Base-by-base conservation (phyloP, 78 protist genomes). In the Dictyostelium intermedium region DNA sequence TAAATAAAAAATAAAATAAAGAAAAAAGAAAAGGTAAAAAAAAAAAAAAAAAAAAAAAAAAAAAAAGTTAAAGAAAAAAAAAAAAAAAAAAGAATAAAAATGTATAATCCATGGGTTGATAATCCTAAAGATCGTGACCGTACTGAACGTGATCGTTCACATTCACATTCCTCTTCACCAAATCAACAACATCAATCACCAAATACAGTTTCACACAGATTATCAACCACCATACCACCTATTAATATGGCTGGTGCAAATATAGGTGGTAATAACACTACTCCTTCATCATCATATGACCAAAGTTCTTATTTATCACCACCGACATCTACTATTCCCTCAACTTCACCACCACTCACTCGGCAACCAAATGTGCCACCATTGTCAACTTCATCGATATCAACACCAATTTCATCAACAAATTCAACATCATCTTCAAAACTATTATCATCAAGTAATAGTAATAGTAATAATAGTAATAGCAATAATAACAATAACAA, bases 341-440 rank as follows among this genome's bases (percentile, higher is more conserved):
- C 83, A 77, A 70, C 80, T 25, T 84, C 91, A 69, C 91, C 91
- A 13, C 74, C 91, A 25, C 50, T 74, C 45, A 5, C 80, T 30
- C 74, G 53, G 23, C 79, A 72, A 72, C 13, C 69, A 30, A 30
- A 72, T n/a, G n/a, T 34, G 20, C 34, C 70, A 41, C 32, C 34
- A 30, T 1, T 43, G 23, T 23, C 84, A 80, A 27, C 84, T n/a
- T 50, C 84, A 80, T 50, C 69, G 16, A n/a, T 23, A 43, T 25
- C 34, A 32, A 32, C 37, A 3, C 50, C 85, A 56, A 41, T 70
- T 9, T 34, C 61, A 7, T 41, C 85, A 50, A 32, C 72, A 6
- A 82, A 16, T 13, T 25, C 73, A 41, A 13, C 41, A 34, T 35
- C 87, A 34, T 63, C 76, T 9, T 30, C 72, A 8, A 80, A 16